Base-by-base conservation (phyloP, 1,139 yeast species). In the Diutina rugosa region DNA sequence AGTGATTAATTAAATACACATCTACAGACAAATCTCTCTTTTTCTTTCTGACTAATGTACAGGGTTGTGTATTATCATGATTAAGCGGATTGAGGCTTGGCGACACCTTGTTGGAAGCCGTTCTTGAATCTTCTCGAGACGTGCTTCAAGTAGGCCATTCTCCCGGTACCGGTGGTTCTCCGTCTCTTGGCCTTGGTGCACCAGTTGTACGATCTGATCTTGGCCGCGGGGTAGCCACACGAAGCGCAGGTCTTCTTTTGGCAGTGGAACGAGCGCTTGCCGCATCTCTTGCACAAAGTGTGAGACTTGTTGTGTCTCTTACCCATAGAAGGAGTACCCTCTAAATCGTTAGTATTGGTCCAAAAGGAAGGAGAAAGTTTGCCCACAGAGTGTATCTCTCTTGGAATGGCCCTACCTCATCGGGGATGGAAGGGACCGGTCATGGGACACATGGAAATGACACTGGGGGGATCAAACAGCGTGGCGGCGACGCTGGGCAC, bases 321-420 rank as follows among this genome's bases (percentile, higher is more conserved):
- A 87, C 99, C 98, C 85, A 90, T 87, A 78, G 97, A 90, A 84
- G 98, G 96, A 80, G 99, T 93, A 90, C 99, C 99, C 91, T 93
- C 96, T 49, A 49, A 18, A 73, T 71, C 64, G 67, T 69, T 65
- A 63, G 61, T 60, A 30, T 65, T 58, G 54, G 62, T 60, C 12
- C 14, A 44, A n/a, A 18, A 6, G 9, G 18, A 10, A 47, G 10
- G 48, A 18, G 12, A 18, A n/a, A n/a, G n/a, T 3, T 3, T 5
- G 16, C 7, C n/a, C 18, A 16, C n/a, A 4, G 46, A 14, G 10
- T 9, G 41, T 35, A 21, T 21, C 26, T 21, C 41, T 14, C 10
- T 35, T 9, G 14, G 14, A 35, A 38, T 14, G 14, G n/a, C 16
- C 21, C n/a, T 44, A 18, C 3, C n/a, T n/a, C 21, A 44, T 45